Conservation (phyloP, 2,329 filamentous ascomycete genomes). For the Fusarium neocosmosporiellum region DNA sequence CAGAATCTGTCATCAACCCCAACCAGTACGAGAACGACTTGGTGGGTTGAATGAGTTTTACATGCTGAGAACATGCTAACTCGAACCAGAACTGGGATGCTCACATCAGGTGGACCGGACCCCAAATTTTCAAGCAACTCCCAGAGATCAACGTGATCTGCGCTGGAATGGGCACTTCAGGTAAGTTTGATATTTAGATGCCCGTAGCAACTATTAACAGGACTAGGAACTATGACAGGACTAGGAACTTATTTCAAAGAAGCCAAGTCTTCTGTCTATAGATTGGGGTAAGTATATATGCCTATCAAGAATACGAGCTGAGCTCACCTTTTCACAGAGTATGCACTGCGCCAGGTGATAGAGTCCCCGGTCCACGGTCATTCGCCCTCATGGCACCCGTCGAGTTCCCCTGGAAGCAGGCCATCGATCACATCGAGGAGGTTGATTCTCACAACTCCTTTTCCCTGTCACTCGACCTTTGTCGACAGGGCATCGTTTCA, state of each 20-base stretch:
- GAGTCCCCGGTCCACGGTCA: slow-evolving; percentile 68
- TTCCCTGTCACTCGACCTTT: slow-evolving; percentile 63
- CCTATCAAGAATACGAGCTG: accelerated
- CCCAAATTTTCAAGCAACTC: slow-evolving; percentile 66
- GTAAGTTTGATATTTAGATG: slow-evolving; percentile 48
- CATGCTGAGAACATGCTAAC: neutral
- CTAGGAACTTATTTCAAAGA: slow-evolving; percentile 62
- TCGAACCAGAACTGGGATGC: slow-evolving; percentile 60
- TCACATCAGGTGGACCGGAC: slow-evolving; percentile 69
- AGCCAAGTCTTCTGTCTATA: slow-evolving; percentile 59
- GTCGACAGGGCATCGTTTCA: slow-evolving; percentile 67
- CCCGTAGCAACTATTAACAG: neutral
- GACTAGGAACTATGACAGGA: slow-evolving; percentile 58
- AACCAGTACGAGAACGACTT: slow-evolving; percentile 67
- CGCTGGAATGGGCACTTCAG: slow-evolving; percentile 67
- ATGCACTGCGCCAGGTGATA: slow-evolving; percentile 66
- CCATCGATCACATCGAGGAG: slow-evolving; percentile 66
- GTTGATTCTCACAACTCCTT: slow-evolving; percentile 67
- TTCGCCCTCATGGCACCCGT: slow-evolving; percentile 60
- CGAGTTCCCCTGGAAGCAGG: slow-evolving; percentile 67
- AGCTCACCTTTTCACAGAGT: slow-evolving; percentile 53
- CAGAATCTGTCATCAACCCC: slow-evolving; percentile 60
- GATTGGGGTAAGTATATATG: slow-evolving; percentile 44
- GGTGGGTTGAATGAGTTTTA: slow-evolving; percentile 20
- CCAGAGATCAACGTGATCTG: slow-evolving; percentile 68